phyloP scores from a whole-genome alignment of 2,329 filamentous ascomycete species.

The Ceratocystis harringtonii region DNA sequence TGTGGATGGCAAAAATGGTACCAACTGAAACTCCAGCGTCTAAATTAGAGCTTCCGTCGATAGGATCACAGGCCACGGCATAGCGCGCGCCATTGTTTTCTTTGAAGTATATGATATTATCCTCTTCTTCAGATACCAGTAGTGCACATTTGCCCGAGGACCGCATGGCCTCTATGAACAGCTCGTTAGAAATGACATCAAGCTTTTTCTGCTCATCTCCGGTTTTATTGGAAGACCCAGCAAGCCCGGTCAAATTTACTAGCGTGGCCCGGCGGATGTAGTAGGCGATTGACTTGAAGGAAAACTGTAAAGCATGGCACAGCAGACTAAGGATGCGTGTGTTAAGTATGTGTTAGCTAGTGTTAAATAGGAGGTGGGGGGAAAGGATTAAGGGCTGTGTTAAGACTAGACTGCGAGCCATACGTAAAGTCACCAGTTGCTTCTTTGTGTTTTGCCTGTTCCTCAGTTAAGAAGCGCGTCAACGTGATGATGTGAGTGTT shows the following conservation, averaged over 20 bases:
- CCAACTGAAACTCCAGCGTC: constrained; percentile 96
- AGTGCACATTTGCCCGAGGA: constrained; percentile 81
- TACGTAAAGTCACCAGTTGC: constrained; percentile 98
- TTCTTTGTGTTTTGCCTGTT: constrained; percentile 83
- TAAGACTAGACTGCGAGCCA: constrained; percentile 8
- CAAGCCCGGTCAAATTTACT: constrained; percentile 89
- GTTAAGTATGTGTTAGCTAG: constrained; percentile 10
- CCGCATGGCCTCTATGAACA: constrained; percentile 91
- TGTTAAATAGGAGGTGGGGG: background rate
- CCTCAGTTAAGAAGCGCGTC: constrained; percentile 89
- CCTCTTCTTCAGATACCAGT: constrained; percentile 95
- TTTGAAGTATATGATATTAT: constrained; percentile 78
- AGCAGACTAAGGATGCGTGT: constrained; percentile 48
- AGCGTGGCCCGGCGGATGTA: constrained; percentile 93
- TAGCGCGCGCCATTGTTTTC: constrained; percentile 65
- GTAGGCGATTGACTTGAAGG: constrained; percentile 99
- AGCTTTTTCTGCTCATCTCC: constrained; percentile 99
- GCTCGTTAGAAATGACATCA: constrained; percentile 94
- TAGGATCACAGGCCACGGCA: constrained; percentile 92
- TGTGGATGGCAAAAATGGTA: constrained; percentile 92
- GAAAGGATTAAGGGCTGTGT: background rate
- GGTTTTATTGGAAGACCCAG: constrained; percentile 85
- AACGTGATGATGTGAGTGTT: constrained; percentile 95
- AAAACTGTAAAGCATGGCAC: constrained; percentile 95
- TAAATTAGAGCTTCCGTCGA: constrained; percentile 93